These are phyloP conservation scores for Sclerotinia borealis DNA, from an alignment of 2,329 filamentous ascomycete genomes.

Conservation along the genomic window DNA sequence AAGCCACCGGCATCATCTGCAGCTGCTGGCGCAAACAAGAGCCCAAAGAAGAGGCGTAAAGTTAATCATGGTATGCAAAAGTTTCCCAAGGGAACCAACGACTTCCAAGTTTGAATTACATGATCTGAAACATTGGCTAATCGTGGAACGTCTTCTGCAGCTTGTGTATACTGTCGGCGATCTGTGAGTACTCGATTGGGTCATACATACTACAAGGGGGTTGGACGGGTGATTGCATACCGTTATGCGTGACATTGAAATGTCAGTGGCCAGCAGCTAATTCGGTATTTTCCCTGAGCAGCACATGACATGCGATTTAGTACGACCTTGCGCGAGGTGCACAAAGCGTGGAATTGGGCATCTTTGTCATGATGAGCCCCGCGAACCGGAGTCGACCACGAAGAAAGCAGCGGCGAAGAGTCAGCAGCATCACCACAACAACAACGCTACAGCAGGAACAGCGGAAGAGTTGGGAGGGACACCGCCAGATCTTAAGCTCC, in stretches of 20 bases:
- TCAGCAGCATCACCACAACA: conserved; percentile 45
- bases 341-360: conserved; percentile 98
- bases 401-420: conserved; percentile 66
- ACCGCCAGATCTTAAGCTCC: conserved; percentile 43
- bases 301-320: conserved; percentile 92
- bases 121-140: conserved; percentile 30
- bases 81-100: conserved; percentile 18
- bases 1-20: conserved; percentile 31
- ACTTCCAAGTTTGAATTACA: conserved; percentile 18
- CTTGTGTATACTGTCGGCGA: conserved; percentile 83
- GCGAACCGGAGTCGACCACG: conserved; percentile 60
- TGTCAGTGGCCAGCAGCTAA: conserved; percentile 32
- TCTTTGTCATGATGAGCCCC: conserved; percentile 94
- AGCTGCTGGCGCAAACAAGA: conserved; percentile 39
- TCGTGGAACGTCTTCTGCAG: conserved; percentile 46
- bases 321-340: conserved; percentile 81
- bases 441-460: conserved; percentile 42
- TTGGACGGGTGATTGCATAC: conserved; percentile 25
- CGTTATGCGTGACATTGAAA: conserved; percentile 30
- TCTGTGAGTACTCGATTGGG: conserved; percentile 62
- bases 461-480: conserved; percentile 52
- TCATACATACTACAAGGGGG: conserved; percentile 23
- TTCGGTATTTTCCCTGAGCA: conserved; percentile 37
- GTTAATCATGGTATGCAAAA: conserved; percentile 73
- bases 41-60: conserved; percentile 79